These are phyloP conservation scores for Cucumis hystrix DNA, from an alignment of 306 rosid genomes.

Conservation along the genomic window DNA sequence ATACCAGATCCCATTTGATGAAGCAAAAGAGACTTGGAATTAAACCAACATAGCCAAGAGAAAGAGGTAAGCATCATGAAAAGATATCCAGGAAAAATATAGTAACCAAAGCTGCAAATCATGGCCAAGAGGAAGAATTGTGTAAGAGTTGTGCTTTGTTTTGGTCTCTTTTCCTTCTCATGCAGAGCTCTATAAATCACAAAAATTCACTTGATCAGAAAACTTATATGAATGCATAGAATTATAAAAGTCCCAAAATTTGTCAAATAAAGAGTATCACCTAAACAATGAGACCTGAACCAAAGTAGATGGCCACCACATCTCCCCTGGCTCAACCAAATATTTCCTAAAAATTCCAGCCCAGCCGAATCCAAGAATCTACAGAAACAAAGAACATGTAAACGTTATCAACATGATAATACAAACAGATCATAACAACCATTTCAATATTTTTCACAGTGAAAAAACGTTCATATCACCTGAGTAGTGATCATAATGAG, in stretches of 20 bases:
- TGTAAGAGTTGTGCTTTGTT: conserved; percentile 35
- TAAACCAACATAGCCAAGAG: conserved; percentile 69
- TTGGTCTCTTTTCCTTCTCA: conserved; percentile 44
- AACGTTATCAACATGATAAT: too few relatives aligned
- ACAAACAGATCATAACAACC: neutral
- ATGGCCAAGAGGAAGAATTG: conserved; percentile 49
- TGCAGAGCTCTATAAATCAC: conserved; percentile 52
- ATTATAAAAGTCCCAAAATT: too few relatives aligned
- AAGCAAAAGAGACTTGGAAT: conserved; percentile 41
- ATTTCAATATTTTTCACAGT: neutral
- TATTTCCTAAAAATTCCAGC: conserved; percentile 58
- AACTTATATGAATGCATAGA: neutral
- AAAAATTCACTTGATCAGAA: neutral
- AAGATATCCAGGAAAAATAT: conserved; percentile 55
- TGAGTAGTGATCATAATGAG: conserved; percentile 77
- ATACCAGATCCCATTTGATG: conserved; percentile 73
- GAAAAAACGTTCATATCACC: conserved; percentile 18
- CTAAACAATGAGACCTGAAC: conserved; percentile 71
- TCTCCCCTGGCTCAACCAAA: conserved; percentile 67
- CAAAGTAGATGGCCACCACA: conserved; percentile 85
- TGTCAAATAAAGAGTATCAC: conserved; percentile 9
- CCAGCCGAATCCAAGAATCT: conserved; percentile 73
- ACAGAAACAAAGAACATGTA: neutral
- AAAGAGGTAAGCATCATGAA: conserved; percentile 39
- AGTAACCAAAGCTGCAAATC: conserved; percentile 41